Conservation (phyloP, 176 grass and related monocot species). For the Urochloa ruziziensis region DNA sequence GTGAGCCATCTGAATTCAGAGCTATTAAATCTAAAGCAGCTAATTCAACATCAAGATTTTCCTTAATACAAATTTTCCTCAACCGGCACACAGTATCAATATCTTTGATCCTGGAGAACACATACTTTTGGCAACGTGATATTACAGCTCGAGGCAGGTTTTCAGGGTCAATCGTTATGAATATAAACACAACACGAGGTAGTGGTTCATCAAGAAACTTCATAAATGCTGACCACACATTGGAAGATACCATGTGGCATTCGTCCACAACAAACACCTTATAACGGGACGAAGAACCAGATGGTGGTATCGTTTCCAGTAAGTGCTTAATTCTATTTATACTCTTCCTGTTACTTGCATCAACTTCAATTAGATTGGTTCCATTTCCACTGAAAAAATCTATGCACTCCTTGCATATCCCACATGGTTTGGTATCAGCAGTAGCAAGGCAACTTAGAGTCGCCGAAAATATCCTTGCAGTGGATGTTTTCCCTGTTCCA, state of each 20-base stretch:
- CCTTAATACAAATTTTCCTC: slow-evolving; percentile 55
- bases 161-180: slow-evolving; percentile 49
- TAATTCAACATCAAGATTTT: slow-evolving; percentile 65
- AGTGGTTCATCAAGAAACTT: slow-evolving; percentile 68
- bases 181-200: slow-evolving; percentile 56
- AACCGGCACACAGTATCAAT: slow-evolving; percentile 52
- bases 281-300: slow-evolving; percentile 40
- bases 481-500: slow-evolving; percentile 90
- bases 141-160: slow-evolving; percentile 52
- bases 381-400: slow-evolving; percentile 42
- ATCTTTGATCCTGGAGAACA: slow-evolving; percentile 68
- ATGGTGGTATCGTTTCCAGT: slow-evolving; percentile 49
- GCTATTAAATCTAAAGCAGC: slow-evolving; percentile 70
- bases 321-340: slow-evolving; percentile 54
- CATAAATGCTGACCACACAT: slow-evolving; percentile 62
- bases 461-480: slow-evolving; percentile 70
- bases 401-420: slow-evolving; percentile 63
- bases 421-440: slow-evolving; percentile 76
- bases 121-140: slow-evolving; percentile 66
- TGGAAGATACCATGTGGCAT: slow-evolving; percentile 60
- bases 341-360: slow-evolving; percentile 69
- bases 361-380: slow-evolving; percentile 62
- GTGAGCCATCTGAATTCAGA: slow-evolving; percentile 66
- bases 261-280: slow-evolving; percentile 64
- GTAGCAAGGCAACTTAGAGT: slow-evolving; percentile 59